These are phyloP conservation scores for Vanrija sp. DNA, from an alignment of 1,284 basidiomycete species.

Conservation along the genomic window DNA sequence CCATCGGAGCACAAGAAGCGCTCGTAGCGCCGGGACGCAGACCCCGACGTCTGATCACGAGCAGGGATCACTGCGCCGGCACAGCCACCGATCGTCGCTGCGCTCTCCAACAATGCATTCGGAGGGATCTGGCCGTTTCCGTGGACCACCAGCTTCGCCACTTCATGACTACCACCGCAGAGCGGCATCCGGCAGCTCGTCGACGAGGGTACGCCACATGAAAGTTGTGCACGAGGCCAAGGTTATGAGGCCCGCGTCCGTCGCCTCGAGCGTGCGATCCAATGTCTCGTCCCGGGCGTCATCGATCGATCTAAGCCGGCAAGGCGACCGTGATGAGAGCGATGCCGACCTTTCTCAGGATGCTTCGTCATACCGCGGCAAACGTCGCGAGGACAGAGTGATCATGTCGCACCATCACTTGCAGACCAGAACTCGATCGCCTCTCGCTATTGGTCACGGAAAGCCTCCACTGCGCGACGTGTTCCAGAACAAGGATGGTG, in stretches of 20 bases:
- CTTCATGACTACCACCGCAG: constrained; percentile 44
- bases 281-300: constrained; percentile 33
- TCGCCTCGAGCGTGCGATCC: constrained; percentile 36
- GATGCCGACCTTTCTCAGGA: not conserved
- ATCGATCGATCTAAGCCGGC: constrained; percentile 18
- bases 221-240: constrained; percentile 41
- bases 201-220: constrained; percentile 38
- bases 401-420: constrained; percentile 15
- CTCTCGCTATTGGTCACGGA: constrained; percentile 21
- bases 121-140: constrained; percentile 18
- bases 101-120: constrained; percentile 34
- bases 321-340: constrained; percentile 11
- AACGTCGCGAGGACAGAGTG: constrained; percentile 25
- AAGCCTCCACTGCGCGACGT: constrained; percentile 49
- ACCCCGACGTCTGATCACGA: constrained; percentile 48
- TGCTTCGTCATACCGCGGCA: constrained; percentile 9
- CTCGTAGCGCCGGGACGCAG: constrained; percentile 36
- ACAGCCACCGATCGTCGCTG: constrained; percentile 26
- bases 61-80: constrained; percentile 33
- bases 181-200: constrained; percentile 34
- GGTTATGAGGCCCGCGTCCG: constrained; percentile 29
- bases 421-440: constrained; percentile 23
- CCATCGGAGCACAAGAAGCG: constrained; percentile 23
- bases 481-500: constrained; percentile 46
- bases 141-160: constrained; percentile 28